These are phyloP conservation scores for Ciborinia camelliae DNA, from an alignment of 2,329 filamentous ascomycete genomes.

Conservation along the genomic window DNA sequence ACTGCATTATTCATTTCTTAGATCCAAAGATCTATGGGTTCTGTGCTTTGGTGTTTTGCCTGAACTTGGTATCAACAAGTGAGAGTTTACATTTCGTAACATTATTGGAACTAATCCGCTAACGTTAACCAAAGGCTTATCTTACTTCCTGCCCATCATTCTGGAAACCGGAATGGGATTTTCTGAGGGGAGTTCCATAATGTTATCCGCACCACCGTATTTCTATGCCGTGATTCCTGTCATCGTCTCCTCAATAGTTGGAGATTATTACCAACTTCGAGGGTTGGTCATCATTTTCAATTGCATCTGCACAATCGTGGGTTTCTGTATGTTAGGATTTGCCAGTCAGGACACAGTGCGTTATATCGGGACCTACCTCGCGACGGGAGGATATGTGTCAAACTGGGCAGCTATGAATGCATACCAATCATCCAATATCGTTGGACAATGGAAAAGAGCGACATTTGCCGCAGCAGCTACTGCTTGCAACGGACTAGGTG, in stretches of 20 bases:
- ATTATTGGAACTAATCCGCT: not conserved
- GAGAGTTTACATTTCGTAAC: not conserved
- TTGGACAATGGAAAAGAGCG: conserved; percentile 84
- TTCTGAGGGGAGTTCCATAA: conserved; percentile 49
- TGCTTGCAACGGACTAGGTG: conserved; percentile 74
- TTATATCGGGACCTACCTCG: conserved; percentile 41
- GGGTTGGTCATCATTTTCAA: conserved; percentile 37
- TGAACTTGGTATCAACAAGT: conserved; percentile 66
- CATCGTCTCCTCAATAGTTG: conserved; percentile 49
- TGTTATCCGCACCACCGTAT: conserved; percentile 53
- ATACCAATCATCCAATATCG: conserved; percentile 85
- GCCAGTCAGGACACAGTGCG: conserved; percentile 31
- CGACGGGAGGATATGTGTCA: conserved; percentile 70
- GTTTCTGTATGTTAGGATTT: conserved; percentile 37
- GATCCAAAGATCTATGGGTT: conserved; percentile 63
- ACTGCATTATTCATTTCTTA: conserved; percentile 46
- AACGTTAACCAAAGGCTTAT: conserved; percentile 48
- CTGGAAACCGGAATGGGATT: conserved; percentile 57
- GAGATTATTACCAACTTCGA: conserved; percentile 52
- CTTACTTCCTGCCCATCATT: conserved; percentile 78
- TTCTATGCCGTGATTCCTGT: conserved; percentile 48
- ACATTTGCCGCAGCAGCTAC: conserved; percentile 75
- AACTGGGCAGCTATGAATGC: conserved; percentile 76
- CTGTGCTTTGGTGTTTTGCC: conserved; percentile 60
- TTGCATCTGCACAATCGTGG: conserved; percentile 32